These are phyloP conservation scores for Saksenaea vasiformis DNA, from an alignment of 371 early-diverging fungal genomes.

Conservation along the genomic window DNA sequence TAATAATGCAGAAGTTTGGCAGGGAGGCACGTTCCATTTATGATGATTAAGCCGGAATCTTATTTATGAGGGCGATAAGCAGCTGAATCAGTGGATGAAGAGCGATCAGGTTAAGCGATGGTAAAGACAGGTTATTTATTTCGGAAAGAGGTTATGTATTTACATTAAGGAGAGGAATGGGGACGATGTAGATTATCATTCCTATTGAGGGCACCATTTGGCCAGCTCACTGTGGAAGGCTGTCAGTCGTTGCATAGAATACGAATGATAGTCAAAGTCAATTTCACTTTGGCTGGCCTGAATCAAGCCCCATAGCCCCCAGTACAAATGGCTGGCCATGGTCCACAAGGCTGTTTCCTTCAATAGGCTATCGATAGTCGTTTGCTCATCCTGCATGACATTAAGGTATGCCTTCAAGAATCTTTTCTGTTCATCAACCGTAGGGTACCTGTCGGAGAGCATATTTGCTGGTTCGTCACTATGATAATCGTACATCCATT, in stretches of 20 bases:
- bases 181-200: neutral
- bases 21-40: too few species aligned
- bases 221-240: constrained; percentile 46
- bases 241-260: constrained; percentile 66
- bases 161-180: too few species aligned
- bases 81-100: too few species aligned
- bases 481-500: constrained; percentile 88
- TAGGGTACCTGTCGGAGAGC: constrained; percentile 59
- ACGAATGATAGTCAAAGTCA: constrained; percentile 80
- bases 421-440: constrained; percentile 51
- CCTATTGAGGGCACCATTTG: constrained; percentile 21
- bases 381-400: constrained; percentile 13
- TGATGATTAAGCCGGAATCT: too few species aligned
- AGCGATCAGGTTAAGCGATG: too few species aligned
- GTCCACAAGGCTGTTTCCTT: constrained; percentile 54
- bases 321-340: constrained; percentile 69
- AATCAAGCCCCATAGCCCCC: constrained; percentile 87
- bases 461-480: constrained; percentile 56
- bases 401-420: constrained; percentile 75
- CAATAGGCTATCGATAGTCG: constrained; percentile 28
- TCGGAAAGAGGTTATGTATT: too few species aligned
- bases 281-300: constrained; percentile 77
- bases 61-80: too few species aligned
- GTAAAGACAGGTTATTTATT: too few species aligned
- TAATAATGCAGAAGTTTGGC: too few species aligned